Base-by-base conservation (phyloP, 768 basidiomycete species). In the Pulveroboletus sp. region DNA sequence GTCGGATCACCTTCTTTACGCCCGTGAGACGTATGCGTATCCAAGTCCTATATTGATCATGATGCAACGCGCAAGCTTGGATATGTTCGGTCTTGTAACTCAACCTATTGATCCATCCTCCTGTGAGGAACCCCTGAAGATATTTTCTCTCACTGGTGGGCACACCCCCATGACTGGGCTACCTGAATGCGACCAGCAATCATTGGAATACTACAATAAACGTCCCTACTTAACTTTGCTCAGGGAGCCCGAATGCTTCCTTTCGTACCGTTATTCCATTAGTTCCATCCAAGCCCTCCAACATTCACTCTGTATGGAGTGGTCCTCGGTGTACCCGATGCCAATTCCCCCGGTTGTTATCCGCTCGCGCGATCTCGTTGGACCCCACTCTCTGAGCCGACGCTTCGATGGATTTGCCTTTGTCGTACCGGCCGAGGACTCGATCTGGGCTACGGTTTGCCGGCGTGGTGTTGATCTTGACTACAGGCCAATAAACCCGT, bases 261-360 rank as follows among this genome's bases (percentile, higher is more conserved):
- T 15, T 11, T 28, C 47, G 8, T 49, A 46, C 14, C 8, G 3
- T 11, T 67, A 53, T 41, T 18, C 58, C 0, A 44, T 61, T 18
- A 21, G 31, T 8, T 11, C 43, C 21, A 39, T 66, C 14, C n/a
- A 48, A 18, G 17, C 14, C 15, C 24, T 66, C 10, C 64, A 51
- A 24, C 10, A 10, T 0, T 48, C 46, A 5, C 46, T 67, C 10
- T 7, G 7, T n/a, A 9, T 1, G 2, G 18, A 46, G 15, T 61
- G 54, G 54, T 24, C 3, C 17, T 31, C 11, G 3, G 61, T 57
- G 0, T 51, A 30, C 43, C 66, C 61, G 6, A 0, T 32, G 1
- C 66, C 64, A 3, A 56, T 66, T 5, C 66, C 61, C 0, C 46
- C 51, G 6, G 41, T 66, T 24, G 49, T 68, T 6, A 24, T 66